These are phyloP conservation scores for Ceratobasidium sp. DNA, from an alignment of 1,284 basidiomycete species.

Conservation along the genomic window DNA sequence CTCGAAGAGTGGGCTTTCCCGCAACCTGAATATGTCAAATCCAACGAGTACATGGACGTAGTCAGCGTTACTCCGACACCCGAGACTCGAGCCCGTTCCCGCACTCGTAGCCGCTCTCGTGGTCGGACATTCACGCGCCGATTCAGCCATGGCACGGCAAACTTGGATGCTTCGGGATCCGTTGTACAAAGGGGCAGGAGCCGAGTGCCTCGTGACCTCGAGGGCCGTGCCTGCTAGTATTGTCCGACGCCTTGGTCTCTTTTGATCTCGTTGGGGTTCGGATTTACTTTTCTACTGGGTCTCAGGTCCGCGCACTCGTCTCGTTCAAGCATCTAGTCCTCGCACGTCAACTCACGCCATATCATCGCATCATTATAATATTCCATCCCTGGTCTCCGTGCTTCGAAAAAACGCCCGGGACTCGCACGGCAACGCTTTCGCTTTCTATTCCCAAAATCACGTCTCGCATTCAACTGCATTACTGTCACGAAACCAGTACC, in stretches of 20 bases:
- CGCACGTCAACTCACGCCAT: slow-evolving; percentile 45
- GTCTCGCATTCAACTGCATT: slow-evolving; percentile 49
- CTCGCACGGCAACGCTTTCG: slow-evolving; percentile 23
- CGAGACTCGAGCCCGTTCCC: slow-evolving; percentile 26
- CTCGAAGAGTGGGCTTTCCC: slow-evolving; percentile 40
- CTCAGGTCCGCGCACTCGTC: slow-evolving; percentile 39
- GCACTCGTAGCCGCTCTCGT: slow-evolving; percentile 34
- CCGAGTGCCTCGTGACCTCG: slow-evolving; percentile 39
- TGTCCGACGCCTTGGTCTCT: slow-evolving; percentile 26
- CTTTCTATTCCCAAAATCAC: slow-evolving; percentile 45
- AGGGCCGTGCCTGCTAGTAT: slow-evolving; percentile 33
- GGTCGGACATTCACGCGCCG: slow-evolving; percentile 40
- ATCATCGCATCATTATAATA: slow-evolving; percentile 44
- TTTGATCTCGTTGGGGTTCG: slow-evolving; percentile 44
- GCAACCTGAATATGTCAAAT: slow-evolving; percentile 27
- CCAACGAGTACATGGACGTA: slow-evolving; percentile 6
- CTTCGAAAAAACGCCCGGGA: slow-evolving; percentile 40
- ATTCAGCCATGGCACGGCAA: slow-evolving; percentile 38
- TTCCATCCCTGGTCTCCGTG: slow-evolving; percentile 15
- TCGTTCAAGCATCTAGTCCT: slow-evolving; percentile 40
- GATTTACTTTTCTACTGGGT: slow-evolving; percentile 43
- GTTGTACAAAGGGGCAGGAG: slow-evolving; percentile 43
- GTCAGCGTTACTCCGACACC: slow-evolving; percentile 39
- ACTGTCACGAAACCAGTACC: slow-evolving; percentile 35
- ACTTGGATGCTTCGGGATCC: slow-evolving; percentile 8